Evolutionary conservation across 2,329 filamentous ascomycete species (phyloP).

Genomic region (Nakataea oryzae): DNA sequence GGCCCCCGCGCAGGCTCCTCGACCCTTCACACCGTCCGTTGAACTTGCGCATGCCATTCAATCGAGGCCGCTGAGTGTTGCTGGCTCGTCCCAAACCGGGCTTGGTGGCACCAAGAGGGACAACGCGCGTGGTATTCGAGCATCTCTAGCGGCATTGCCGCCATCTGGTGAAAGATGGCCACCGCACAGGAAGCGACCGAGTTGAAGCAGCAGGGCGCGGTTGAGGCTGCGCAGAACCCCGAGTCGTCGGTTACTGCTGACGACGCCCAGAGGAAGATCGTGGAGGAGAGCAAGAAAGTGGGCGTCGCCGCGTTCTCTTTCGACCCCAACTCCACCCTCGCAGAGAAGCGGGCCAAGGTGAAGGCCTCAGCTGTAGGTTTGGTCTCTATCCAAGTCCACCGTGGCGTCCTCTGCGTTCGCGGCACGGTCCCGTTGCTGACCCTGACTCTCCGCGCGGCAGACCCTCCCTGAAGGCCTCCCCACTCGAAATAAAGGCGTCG

Average conservation of each 20-base stretch:
- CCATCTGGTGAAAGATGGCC: constrained; percentile 16
- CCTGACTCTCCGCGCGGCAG: constrained; percentile 26
- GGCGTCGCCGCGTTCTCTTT: constrained; percentile 77
- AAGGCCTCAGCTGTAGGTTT: constrained; percentile 53
- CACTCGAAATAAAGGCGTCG: constrained; percentile 49
- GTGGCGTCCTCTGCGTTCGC: not conserved
- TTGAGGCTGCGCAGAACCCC: constrained; percentile 67
- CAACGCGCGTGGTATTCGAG: not conserved
- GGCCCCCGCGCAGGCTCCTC: constrained; percentile 1
- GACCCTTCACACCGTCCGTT: constrained; percentile 3
- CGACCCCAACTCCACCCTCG: constrained; percentile 71
- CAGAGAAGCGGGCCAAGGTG: constrained; percentile 75
- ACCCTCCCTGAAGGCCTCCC: constrained; percentile 54
- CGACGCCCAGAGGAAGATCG: constrained; percentile 61
- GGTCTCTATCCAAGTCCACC: not conserved
- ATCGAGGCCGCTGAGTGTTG: not conserved
- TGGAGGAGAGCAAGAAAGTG: constrained; percentile 68
- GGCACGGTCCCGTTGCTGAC: not conserved
- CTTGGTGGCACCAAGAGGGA: not conserved
- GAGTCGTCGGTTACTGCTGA: constrained; percentile 56
- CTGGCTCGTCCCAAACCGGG: not conserved
- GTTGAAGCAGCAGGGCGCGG: constrained; percentile 70
- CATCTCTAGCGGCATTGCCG: not conserved
- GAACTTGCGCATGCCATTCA: not conserved
- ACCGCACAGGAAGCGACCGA: constrained; percentile 33